Evolutionary conservation across 331 rosid species (phyloP), one percentile per base, ranked within the genome.

Genomic region (Pyracantha coccinea): DNA sequence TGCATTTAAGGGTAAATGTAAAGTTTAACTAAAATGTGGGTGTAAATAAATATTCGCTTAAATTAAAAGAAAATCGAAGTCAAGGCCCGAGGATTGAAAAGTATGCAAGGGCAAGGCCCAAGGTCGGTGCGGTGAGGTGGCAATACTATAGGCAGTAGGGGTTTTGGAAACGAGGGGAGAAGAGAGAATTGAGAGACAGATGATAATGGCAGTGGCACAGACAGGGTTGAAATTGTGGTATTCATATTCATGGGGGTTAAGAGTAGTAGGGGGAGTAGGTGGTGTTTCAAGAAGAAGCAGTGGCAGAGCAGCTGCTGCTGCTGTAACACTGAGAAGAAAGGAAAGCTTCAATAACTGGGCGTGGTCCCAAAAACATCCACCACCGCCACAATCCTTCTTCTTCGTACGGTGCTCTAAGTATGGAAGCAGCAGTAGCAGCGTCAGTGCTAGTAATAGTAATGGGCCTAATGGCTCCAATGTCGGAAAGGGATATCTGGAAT

Each of bases 401-500:
- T 59, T 44, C 66, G 11, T 66, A 21, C 20, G 75, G 67, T 78
- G 83, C 82, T 80, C 74, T 16, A 85, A 53, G 15, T 66, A 21
- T 65, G 71, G 66, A 21, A 20, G 68, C 44, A 35, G 44, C 8
- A 27, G 28, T 27, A 9, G 11, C 4, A 35, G 44, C 12, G 13
- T 10, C 13, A 38, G 45, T 38, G 13, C 12, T 38, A 10, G 45
- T 9, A 38, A 38, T 38, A 38, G 4, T 38, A 38, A 38, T 38
- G 45, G 45, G 13, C 14, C 45, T 2, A 13, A 15, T 23, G 67
- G 52, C 20, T 28, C 16, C 10, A 50, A 29, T 12, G 13, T 20
- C 53, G 59, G n/a, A 33, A 88, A 75, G 69, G 77, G 84, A 45
- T 90, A 79, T 75, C 81, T 94, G 52, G 88, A 84, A 66, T 84